These are phyloP conservation scores for Porcisia deanei DNA, from an alignment of 208 protist genomes.

Conservation along the genomic window DNA sequence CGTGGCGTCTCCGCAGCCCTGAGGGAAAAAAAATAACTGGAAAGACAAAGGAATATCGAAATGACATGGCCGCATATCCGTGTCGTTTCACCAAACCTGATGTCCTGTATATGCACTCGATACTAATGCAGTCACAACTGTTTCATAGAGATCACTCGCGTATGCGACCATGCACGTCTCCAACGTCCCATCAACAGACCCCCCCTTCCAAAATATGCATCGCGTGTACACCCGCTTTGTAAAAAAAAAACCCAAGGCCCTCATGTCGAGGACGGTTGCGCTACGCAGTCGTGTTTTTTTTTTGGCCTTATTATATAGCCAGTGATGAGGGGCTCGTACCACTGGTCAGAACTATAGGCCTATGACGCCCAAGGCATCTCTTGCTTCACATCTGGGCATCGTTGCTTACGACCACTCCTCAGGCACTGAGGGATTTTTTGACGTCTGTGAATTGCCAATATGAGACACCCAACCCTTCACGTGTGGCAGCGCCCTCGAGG, in stretches of 20 bases:
- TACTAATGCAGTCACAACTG: background rate
- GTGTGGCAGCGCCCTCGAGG: too few species aligned
- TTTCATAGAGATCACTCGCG: background rate
- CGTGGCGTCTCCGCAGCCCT: slow-evolving; percentile 27
- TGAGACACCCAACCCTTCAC: too few species aligned
- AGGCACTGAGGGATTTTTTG: too few species aligned
- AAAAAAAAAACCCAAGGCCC: too few species aligned
- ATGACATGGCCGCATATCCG: background rate
- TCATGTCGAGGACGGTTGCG: background rate
- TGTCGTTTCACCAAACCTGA: too few species aligned
- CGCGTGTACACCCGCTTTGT: background rate
- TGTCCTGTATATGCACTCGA: background rate
- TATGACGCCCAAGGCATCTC: too few species aligned
- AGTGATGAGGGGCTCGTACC: too few species aligned
- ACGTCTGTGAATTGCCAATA: too few species aligned
- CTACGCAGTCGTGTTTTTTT: background rate
- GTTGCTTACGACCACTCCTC: too few species aligned
- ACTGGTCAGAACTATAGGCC: too few species aligned
- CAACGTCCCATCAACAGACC: background rate
- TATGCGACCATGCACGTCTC: background rate
- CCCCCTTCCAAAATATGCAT: background rate
- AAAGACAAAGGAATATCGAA: background rate
- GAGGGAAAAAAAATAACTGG: background rate
- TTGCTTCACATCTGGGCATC: too few species aligned
- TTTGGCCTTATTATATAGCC: too few species aligned